These are phyloP conservation scores for Exsudoporus frostii DNA, from an alignment of 768 basidiomycete genomes.

Conservation along the genomic window DNA sequence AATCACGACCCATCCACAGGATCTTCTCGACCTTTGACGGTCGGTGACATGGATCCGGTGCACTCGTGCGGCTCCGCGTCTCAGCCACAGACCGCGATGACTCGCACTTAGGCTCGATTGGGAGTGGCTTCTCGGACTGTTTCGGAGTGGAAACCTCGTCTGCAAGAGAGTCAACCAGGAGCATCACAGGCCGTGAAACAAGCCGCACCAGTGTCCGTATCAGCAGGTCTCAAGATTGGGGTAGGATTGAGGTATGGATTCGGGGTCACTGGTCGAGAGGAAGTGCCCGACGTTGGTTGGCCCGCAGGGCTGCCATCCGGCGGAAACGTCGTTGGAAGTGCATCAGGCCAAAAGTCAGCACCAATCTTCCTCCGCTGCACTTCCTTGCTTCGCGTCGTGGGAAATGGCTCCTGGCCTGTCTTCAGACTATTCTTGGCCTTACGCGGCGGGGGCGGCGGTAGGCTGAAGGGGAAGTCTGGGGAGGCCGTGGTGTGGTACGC, in stretches of 20 bases:
- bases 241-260: constrained; percentile 40
- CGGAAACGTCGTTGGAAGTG: constrained; percentile 2
- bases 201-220: constrained; percentile 18
- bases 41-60: constrained; percentile 15
- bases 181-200: not conserved
- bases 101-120: not conserved
- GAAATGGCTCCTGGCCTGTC: constrained; percentile 5
- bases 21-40: constrained; percentile 33
- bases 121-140: not conserved
- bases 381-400: constrained; percentile 17
- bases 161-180: not conserved
- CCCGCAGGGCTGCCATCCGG: not conserved
- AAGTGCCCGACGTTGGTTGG: constrained; percentile 5
- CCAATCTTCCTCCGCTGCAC: constrained; percentile 13
- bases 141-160: constrained; percentile 16
- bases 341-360: constrained; percentile 26
- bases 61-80: not conserved
- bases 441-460: constrained; percentile 37
- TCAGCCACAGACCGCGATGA: constrained; percentile 7
- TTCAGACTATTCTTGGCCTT: constrained; percentile 14
- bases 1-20: constrained; percentile 30
- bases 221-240: constrained; percentile 20
- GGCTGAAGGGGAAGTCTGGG: constrained; percentile 21
- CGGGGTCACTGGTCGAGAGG: constrained; percentile 22
- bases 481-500: constrained; percentile 6